Base-by-base conservation (phyloP, 257 asterid genomes). In the Penstemon barbatus region DNA sequence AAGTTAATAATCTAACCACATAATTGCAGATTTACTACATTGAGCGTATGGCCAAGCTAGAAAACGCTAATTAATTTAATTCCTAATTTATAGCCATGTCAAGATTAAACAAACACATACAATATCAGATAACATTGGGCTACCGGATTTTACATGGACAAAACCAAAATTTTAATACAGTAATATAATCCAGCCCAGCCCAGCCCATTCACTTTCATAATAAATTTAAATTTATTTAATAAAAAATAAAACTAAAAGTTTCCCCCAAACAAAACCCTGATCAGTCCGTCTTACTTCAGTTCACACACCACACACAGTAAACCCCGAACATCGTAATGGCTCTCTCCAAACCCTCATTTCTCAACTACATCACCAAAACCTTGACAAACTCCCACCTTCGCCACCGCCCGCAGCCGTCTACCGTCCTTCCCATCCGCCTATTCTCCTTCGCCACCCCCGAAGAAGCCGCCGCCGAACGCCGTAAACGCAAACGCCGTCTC, bases 401-500 rank as follows among this genome's bases (percentile, higher is more conserved):
- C 48, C 76, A 62, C 69, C 75, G 61, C 66, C 74, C 74, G 81
- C 79, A 80, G 41, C 75, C 89, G 6, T 76, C 66, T 1, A 36
- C 78, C 64, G 55, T 75, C 73, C 73, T 82, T 57, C 78, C 81
- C 50, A 15, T 81, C 63, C 98, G 97, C 64, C 71, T 72, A 64
- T 82, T 92, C 75, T 89, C 98, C 68, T 92, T 89, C 75, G 96
- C 98, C 74, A 89, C 96, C 0, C 95, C 98, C 0, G 97, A 92
- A 68, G 98, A 92, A 65, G 98, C 98, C 63, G 96, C 98, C 58
- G 93, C 97, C 33, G 95, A 89, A 8, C 96, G 97, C 75, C 97
- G 97, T 60, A 85, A 86, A 53, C 91, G 93, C 57, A 89, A 85
- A 63, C 96, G 95, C 74, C 93, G 89, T 65, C 89, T 87, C 75